Evolutionary conservation across 139 green algal species (phyloP).

Genomic region (Chlamydomonas applanata): DNA sequence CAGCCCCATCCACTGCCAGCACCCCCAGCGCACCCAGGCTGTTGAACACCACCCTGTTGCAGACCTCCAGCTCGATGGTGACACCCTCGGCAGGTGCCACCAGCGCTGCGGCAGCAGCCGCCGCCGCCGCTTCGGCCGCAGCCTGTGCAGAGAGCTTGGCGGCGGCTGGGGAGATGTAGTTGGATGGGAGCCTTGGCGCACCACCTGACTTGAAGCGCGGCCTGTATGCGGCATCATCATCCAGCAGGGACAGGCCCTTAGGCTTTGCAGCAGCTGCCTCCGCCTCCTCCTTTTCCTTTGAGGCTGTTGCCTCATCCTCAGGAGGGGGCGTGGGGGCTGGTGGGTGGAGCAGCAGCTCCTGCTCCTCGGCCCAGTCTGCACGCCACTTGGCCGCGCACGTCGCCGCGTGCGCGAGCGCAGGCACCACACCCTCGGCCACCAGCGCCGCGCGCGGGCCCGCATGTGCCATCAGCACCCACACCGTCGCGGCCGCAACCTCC

Average conservation of each 20-base stretch:
- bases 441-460: conserved; percentile 8
- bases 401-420: conserved; percentile 8
- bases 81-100: neutral
- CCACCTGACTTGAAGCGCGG: neutral
- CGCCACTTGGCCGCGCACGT: neutral
- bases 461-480: conserved; percentile 20
- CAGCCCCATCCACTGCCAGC: conserved; percentile 24
- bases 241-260: neutral
- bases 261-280: neutral
- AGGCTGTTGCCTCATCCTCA: neutral
- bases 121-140: neutral
- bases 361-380: neutral
- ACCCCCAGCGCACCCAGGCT: conserved; percentile 31
- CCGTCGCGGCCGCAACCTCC: conserved; percentile 8
- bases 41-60: conserved; percentile 32
- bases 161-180: neutral
- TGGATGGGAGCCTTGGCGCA: neutral
- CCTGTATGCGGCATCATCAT: neutral
- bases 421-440: conserved; percentile 13
- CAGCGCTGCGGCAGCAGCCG: neutral
- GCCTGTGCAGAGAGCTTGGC: neutral
- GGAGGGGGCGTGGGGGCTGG: neutral
- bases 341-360: neutral
- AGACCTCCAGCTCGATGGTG: neutral
- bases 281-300: neutral